Evolutionary conservation across 2,329 filamentous ascomycete species (phyloP).

Genomic region (Setomelanomma holmii): DNA sequence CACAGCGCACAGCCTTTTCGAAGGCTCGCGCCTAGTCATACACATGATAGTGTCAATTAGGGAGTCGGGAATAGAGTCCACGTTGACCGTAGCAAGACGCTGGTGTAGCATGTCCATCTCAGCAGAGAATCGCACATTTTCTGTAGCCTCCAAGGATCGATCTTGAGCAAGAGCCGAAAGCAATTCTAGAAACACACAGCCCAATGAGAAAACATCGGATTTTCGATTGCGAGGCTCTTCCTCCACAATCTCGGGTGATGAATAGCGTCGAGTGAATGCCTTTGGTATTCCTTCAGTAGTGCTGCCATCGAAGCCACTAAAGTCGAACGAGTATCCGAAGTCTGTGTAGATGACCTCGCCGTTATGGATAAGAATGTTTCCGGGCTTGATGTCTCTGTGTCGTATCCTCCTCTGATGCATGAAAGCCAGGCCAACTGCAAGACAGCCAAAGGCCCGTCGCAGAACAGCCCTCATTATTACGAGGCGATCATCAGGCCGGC

Average conservation of each 20-base stretch:
- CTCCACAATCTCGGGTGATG: slow-evolving; percentile 23
- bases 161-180: slow-evolving; percentile 11
- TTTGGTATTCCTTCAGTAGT: slow-evolving; percentile 18
- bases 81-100: neutral
- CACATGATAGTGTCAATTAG: neutral
- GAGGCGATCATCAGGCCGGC: neutral
- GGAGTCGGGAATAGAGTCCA: neutral
- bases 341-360: slow-evolving; percentile 25
- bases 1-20: neutral
- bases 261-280: slow-evolving; percentile 17
- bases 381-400: slow-evolving; percentile 32
- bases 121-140: neutral
- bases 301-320: slow-evolving; percentile 6
- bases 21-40: neutral
- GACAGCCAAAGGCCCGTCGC: slow-evolving; percentile 21
- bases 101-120: neutral
- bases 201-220: slow-evolving; percentile 16
- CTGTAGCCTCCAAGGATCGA: neutral
- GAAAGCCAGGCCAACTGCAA: slow-evolving; percentile 19
- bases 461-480: neutral
- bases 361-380: slow-evolving; percentile 27
- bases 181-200: slow-evolving; percentile 18
- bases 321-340: slow-evolving; percentile 27
- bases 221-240: slow-evolving; percentile 17
- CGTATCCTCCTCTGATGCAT: slow-evolving; percentile 24